Evolutionary conservation across 495 filamentous ascomycete genomes (phyloP), one percentile per base, ranked within the genome.

Genomic region (Podospora sp.): DNA sequence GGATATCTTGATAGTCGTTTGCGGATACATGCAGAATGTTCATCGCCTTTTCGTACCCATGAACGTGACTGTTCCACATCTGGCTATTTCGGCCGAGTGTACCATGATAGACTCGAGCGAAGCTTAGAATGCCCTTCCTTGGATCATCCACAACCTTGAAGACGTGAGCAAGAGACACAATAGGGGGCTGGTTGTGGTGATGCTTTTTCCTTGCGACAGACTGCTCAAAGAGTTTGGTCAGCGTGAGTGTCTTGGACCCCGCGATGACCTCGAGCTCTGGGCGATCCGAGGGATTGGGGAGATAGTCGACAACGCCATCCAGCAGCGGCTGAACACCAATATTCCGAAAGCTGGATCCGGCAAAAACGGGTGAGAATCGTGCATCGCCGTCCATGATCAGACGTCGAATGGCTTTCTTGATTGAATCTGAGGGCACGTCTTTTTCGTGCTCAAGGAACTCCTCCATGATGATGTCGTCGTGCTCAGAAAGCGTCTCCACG

Each of bases 61-160:
- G 86, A 1, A 98, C 84, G 71, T 91, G 93, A 29, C 94, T 92
- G 76, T 99, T 98, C 86, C 88, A 97, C 25, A 97, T 84, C 18
- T 87, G 77, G 53, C 88, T 84, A 66, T 91, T 91, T 26, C 89
- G 86, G 68, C 86, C 86, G 24, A 99, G 80, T 1, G 86, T 83
- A 7, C 96, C 96, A 11, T 92, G 91, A 77, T 99, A 97, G 20
- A 97, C 92, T 16, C 96, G 87, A 6, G 97, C 88, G 72, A 94
- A 99, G 65, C 96, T 92, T 67, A 99, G 85, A 21, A 95, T 89
- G 11, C 96, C 96, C 14, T 92, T 89, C 57, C 89, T 87, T 14
- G 90, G 79, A 70, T 98, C 94, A 69, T 95, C 89, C 68, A 97
- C 92, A 12, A 98, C 96, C 76, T 99, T 99, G 85, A 99, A 99